Evolutionary conservation across 495 filamentous ascomycete genomes (phyloP).

Genomic region (Penicillium roqueforti): DNA sequence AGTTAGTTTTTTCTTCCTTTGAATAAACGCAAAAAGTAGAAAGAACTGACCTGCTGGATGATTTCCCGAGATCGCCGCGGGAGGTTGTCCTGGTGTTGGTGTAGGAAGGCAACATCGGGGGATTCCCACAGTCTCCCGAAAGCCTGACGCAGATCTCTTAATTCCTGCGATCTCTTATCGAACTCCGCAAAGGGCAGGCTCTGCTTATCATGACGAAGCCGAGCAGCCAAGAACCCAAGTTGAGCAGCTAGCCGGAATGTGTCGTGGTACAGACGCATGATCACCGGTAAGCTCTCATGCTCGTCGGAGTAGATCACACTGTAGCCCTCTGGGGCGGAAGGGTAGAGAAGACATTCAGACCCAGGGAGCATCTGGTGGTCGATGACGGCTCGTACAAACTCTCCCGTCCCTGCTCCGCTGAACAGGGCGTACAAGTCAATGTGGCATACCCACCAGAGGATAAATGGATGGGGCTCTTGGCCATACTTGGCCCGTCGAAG

Average conservation of each 20-base stretch:
- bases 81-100: constrained; percentile 37
- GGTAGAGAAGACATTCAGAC: constrained; percentile 34
- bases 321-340: constrained; percentile 20
- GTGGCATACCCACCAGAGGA: constrained; percentile 54
- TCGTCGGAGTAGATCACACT: constrained; percentile 36
- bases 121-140: constrained; percentile 42
- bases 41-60: constrained; percentile 45
- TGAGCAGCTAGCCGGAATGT: constrained; percentile 38
- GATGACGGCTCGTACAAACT: constrained; percentile 46
- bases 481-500: constrained; percentile 43
- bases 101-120: constrained; percentile 31
- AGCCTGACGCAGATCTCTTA: constrained; percentile 33
- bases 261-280: constrained; percentile 45
- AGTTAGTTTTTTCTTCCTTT: not conserved
- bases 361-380: constrained; percentile 48
- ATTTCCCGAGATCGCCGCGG: constrained; percentile 38
- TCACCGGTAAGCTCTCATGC: constrained; percentile 33
- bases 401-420: constrained; percentile 49
- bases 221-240: constrained; percentile 40
- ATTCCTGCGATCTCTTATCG: constrained; percentile 19
- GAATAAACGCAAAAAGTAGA: not conserved
- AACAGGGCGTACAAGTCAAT: constrained; percentile 56
- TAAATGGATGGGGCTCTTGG: constrained; percentile 47
- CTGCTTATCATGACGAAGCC: constrained; percentile 29
- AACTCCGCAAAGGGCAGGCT: constrained; percentile 13